A percentile compares a stretch with the other conserved stretches of the same genome.
phyloP scores from a whole-genome alignment of 208 protist species.

The Crithidia fasciculata region DNA sequence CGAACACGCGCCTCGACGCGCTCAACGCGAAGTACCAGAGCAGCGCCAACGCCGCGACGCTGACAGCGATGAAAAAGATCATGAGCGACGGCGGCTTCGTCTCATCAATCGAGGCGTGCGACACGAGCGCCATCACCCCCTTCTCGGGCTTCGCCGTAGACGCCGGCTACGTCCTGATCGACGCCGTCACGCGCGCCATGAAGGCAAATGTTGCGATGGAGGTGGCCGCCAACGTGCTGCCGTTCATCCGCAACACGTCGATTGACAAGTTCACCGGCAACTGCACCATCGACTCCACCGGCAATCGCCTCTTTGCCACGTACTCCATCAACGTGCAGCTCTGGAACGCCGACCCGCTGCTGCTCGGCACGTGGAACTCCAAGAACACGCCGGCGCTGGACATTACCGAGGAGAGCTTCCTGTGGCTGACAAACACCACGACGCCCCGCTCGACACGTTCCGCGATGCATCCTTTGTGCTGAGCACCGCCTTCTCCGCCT shows the following conservation, averaged over 20 bases:
- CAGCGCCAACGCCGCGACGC: conserved; percentile 27
- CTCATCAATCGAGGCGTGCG: conserved; percentile 52
- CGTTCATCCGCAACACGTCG: conserved; percentile 61
- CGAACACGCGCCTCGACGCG: conserved; percentile 26
- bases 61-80: conserved; percentile 43
- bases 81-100: conserved; percentile 72
- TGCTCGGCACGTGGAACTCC: conserved; percentile 70
- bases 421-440: conserved; percentile 75
- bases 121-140: conserved; percentile 39
- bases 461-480: conserved; percentile 85
- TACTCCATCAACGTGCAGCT: conserved; percentile 79
- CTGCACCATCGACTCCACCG: conserved; percentile 70
- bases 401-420: conserved; percentile 38
- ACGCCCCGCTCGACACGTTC: conserved; percentile 76
- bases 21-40: conserved; percentile 50
- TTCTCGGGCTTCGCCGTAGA: conserved; percentile 77
- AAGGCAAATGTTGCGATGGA: conserved; percentile 52
- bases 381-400: conserved; percentile 40
- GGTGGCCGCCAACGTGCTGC: conserved; percentile 44
- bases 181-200: conserved; percentile 56
- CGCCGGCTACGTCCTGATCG: conserved; percentile 70
- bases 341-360: conserved; percentile 34
- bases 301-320: conserved; percentile 69
- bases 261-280: conserved; percentile 61
- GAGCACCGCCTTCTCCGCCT: conserved; percentile 62